Evolutionary conservation across 2,329 filamentous ascomycete species (phyloP), one percentile per base, ranked within the genome.

Genomic region (Nemania sp.): DNA sequence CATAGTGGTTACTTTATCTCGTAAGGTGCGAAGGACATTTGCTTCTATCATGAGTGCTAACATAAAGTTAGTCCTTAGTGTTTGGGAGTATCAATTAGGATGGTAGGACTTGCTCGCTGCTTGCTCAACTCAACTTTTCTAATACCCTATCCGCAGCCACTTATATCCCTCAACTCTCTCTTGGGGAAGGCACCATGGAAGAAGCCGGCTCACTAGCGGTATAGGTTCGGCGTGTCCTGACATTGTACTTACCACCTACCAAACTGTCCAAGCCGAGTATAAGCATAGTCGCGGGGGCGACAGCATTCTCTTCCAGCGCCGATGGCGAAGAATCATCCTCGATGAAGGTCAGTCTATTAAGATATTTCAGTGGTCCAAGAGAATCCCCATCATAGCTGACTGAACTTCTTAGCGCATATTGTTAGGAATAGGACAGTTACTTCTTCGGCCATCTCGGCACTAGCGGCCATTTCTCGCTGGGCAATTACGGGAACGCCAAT

Each of bases 241-340:
- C 20, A 24, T 63, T 1, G 61, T 63, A 27, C 26, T 63, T 20
- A 63, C 61, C 10, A 63, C 61, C 15, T 63, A 63, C 41, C 41
- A 38, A 56, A 63, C 52, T 7, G 61, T 56, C 7, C 32, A 49
- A 29, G 27, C 35, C 20, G 52, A 63, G 57, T 27, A 63, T 27
- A 63, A 56, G 27, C 5, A 10, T 7, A 35, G 20, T 13, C 22
- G 4, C 32, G 27, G n/a, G n/a, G 2, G 24, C 15, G 24, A 49
- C 13, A 47, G 52, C 27, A 51, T 49, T 35, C 61, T 63, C 3
- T 63, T 57, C n/a, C n/a, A 41, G 7, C 22, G 18, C 27, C 52
- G 51, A 20, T 63, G 61, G 52, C 61, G 52, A 20, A 63, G 61
- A 27, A 63, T 57, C 22, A 63, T 63, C 18, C 61, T 63, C 20